Percentiles rank a stretch among this genome's conserved stretches.
Conservation (phyloP, 1,284 basidiomycete species). For the Ustilago nuda region DNA sequence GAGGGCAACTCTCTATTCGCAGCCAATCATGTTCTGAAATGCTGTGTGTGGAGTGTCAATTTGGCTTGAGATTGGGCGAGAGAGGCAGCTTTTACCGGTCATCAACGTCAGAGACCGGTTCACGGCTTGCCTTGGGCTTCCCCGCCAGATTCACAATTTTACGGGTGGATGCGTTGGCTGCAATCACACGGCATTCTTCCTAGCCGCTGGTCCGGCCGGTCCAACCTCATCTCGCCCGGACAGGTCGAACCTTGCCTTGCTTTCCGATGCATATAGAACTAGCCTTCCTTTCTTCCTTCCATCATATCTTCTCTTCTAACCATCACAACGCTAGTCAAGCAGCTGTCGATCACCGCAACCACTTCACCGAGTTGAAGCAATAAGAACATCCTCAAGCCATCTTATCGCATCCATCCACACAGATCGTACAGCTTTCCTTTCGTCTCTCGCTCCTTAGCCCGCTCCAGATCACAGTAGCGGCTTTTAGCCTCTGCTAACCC, state of each 20-base stretch:
- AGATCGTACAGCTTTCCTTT: not conserved
- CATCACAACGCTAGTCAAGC: not conserved
- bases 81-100: slow-evolving; percentile 1
- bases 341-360: not conserved
- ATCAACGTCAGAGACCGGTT: slow-evolving; percentile 7
- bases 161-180: not conserved
- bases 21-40: slow-evolving; percentile 14
- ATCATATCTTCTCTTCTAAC: not conserved
- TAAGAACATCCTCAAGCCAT: slow-evolving; percentile 5
- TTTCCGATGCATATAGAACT: slow-evolving; percentile 5
- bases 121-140: slow-evolving; percentile 7
- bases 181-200: slow-evolving; percentile 2
- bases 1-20: slow-evolving; percentile 5
- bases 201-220: slow-evolving; percentile 3
- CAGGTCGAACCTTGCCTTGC: not conserved
- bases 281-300: not conserved
- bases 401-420: not conserved
- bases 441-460: not conserved
- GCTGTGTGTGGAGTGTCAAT: not conserved
- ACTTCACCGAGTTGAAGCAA: not conserved
- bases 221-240: slow-evolving; percentile 10
- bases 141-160: slow-evolving; percentile 5
- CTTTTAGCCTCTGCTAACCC: slow-evolving; percentile 8
- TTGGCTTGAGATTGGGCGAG: too few species aligned
- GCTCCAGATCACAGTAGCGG: slow-evolving; percentile 12